These are phyloP conservation scores for Brassica balearica DNA, from an alignment of 441 rosid species.

Conservation along the genomic window DNA sequence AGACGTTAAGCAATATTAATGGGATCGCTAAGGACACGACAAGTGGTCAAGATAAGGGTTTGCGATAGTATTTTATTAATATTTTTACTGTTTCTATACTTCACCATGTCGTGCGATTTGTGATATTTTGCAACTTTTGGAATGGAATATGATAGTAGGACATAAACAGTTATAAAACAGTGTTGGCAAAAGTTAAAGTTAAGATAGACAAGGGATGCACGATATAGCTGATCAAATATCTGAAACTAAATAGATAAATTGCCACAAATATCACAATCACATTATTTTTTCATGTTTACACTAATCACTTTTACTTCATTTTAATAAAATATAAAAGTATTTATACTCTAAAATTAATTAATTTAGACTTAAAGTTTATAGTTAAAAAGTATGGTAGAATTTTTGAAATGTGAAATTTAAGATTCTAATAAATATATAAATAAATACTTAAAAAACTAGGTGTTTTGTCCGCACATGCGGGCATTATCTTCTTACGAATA, in stretches of 20 bases:
- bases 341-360: no score
- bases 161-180: constrained; percentile 4
- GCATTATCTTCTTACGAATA: no score
- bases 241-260: neutral
- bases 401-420: no score
- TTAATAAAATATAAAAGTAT: no score
- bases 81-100: constrained; percentile 6
- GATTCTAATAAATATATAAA: no score
- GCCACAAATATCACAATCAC: no score
- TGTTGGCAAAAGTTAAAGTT: neutral
- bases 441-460: no score
- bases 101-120: neutral
- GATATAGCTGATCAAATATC: neutral
- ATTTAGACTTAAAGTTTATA: no score
- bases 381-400: no score
- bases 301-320: no score
- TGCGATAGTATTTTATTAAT: neutral
- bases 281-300: no score
- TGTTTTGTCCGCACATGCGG: no score
- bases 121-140: constrained; percentile 21
- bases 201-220: neutral
- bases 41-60: constrained; percentile 31
- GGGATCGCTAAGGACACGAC: constrained; percentile 37
- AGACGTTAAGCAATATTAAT: constrained; percentile 44
- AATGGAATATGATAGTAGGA: neutral